Percentiles rank a stretch among this genome's conserved stretches.
phyloP scores from a whole-genome alignment of 73 alveolate species.

The Paramecium sexaurelia region DNA sequence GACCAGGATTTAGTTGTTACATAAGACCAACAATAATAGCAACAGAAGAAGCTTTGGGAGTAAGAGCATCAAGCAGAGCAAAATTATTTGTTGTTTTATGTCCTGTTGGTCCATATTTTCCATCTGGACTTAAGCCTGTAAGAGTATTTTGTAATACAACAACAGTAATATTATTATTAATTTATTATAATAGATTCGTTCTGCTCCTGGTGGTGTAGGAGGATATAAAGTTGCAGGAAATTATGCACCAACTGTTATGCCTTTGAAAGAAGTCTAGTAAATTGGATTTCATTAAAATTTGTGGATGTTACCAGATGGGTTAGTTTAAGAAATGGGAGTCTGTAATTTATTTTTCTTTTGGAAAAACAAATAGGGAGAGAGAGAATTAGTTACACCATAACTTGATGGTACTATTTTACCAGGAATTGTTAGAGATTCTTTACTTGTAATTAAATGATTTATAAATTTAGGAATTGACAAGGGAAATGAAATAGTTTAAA shows the following conservation, averaged over 20 bases:
- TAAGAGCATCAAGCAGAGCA: constrained; percentile 76
- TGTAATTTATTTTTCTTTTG: constrained; percentile 69
- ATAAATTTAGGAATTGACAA: constrained; percentile 33
- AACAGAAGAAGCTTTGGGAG: constrained; percentile 80
- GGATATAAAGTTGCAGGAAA: constrained; percentile 80
- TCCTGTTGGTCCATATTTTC: constrained; percentile 92
- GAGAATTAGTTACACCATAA: constrained; percentile 80
- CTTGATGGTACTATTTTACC: constrained; percentile 83
- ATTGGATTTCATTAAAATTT: constrained; percentile 82
- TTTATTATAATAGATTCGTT: constrained; percentile 56
- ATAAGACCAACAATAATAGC: constrained; percentile 88
- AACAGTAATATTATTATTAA: neutral
- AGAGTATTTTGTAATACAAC: constrained; percentile 75
- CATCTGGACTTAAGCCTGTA: constrained; percentile 79
- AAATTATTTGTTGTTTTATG: constrained; percentile 75
- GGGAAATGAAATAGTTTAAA: constrained; percentile 69
- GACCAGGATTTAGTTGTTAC: constrained; percentile 80
- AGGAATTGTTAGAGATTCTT: constrained; percentile 78
- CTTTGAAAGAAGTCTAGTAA: constrained; percentile 68
- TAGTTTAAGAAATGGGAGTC: constrained; percentile 61
- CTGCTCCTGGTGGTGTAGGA: constrained; percentile 91
- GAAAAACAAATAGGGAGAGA: constrained; percentile 71
- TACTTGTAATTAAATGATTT: constrained; percentile 49
- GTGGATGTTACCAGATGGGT: constrained; percentile 78
- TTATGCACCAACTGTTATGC: constrained; percentile 85